Evolutionary conservation across 2,329 filamentous ascomycete genomes (phyloP).

Genomic region (Westerdykella sp.): DNA sequence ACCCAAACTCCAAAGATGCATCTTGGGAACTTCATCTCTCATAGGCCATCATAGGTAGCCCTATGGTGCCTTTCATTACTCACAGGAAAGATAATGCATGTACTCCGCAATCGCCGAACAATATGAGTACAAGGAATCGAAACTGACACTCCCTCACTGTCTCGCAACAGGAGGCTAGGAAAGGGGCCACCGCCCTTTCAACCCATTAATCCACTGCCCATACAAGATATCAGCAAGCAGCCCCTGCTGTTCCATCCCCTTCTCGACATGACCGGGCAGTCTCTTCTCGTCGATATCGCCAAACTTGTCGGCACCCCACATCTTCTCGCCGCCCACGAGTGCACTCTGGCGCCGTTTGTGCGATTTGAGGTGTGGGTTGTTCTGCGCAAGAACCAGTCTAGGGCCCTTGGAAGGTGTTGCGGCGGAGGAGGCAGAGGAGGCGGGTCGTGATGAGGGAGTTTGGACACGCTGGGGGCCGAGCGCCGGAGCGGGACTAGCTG

Average conservation of each 20-base stretch:
- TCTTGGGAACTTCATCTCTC: no score
- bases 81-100: no score
- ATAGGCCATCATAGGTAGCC: no score
- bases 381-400: conserved; percentile 71
- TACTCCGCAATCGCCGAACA: no score
- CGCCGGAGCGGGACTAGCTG: conserved; percentile 12
- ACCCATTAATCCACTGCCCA: conserved; percentile 78
- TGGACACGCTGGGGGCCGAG: conserved; percentile 12
- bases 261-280: conserved; percentile 52
- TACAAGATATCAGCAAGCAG: conserved; percentile 88
- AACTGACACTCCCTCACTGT: no score
- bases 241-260: conserved; percentile 88
- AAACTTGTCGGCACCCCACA: conserved; percentile 35
- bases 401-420: conserved; percentile 46
- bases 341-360: conserved; percentile 52
- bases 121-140: no score
- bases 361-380: conserved; percentile 78
- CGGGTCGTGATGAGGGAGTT: conserved; percentile 19
- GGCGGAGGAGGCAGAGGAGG: conserved; percentile 21
- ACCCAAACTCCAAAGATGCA: no score
- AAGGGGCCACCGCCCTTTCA: conserved; percentile 50
- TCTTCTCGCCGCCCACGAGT: conserved; percentile 39
- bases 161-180: neutral
- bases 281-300: conserved; percentile 41
- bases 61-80: no score